phyloP scores from a whole-genome alignment of 176 grass and related monocot species.

The Coix lacrymajobi region DNA sequence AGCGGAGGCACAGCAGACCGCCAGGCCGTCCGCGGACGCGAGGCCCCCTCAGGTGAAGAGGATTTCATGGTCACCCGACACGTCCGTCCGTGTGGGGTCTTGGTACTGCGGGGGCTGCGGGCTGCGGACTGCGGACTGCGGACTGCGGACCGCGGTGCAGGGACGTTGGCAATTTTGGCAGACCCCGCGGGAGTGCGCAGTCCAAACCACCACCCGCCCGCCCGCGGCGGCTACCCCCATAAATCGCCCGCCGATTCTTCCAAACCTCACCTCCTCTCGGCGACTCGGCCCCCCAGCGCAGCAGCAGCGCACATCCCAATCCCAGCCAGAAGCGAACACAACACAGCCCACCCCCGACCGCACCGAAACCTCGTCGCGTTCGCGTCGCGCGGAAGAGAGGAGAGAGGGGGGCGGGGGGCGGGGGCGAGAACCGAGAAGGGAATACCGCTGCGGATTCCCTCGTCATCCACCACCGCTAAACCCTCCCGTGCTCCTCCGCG shows the following conservation, averaged over 20 bases:
- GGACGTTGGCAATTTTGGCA: constrained; percentile 14
- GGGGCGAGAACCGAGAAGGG: background rate
- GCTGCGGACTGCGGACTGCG: too few relatives aligned
- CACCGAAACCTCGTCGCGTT: constrained; percentile 24
- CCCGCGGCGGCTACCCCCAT: background rate
- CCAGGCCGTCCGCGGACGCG: constrained; percentile 18
- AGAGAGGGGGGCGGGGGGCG: background rate
- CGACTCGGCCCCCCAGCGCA: too few relatives aligned
- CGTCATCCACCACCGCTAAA: constrained; percentile 18
- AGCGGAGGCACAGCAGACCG: background rate
- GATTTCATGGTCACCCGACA: constrained; percentile 13
- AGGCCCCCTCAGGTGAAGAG: constrained; percentile 4
- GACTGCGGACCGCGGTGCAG: too few relatives aligned
- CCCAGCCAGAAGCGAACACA: background rate
- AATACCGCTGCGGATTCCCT: background rate
- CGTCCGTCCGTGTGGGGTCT: background rate
- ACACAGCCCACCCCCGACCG: background rate
- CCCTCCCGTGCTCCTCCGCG: background rate
- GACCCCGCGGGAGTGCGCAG: constrained; percentile 25
- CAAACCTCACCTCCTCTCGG: constrained; percentile 3
- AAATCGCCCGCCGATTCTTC: constrained; percentile 28
- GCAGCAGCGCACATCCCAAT: too few relatives aligned
- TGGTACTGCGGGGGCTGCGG: too few relatives aligned
- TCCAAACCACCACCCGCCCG: background rate
- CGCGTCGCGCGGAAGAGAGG: constrained; percentile 13